Percentiles rank a stretch among this genome's conserved stretches.
Conservation (phyloP, 2,329 filamentous ascomycete species). For the Colletotrichum trifolii region DNA sequence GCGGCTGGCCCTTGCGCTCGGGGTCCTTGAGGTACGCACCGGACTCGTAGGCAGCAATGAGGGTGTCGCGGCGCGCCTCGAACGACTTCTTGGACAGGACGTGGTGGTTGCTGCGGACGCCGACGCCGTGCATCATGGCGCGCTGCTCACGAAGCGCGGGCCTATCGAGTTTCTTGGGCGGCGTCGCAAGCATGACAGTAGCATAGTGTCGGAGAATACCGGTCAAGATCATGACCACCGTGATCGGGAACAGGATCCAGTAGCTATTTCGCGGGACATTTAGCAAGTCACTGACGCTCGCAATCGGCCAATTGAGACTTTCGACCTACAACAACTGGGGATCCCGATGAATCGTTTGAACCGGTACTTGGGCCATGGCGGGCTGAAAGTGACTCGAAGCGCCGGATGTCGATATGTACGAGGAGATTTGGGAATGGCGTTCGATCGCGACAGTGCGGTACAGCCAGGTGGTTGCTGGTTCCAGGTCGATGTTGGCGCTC, state of each 20-base stretch:
- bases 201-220: conserved; percentile 97
- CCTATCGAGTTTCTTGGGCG: conserved; percentile 84
- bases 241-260: conserved; percentile 98
- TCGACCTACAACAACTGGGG: conserved; percentile 90
- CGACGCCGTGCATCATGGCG: conserved; percentile 83
- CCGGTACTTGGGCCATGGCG: conserved; percentile 83
- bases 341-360: conserved; percentile 98
- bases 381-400: conserved; percentile 11
- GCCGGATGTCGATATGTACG: conserved; percentile 3
- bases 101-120: conserved; percentile 84
- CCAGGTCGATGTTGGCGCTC: conserved; percentile 11
- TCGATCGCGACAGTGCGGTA: conserved; percentile 6
- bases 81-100: conserved; percentile 84
- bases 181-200: conserved; percentile 85
- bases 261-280: conserved; percentile 72
- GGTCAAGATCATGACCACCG: conserved; percentile 96
- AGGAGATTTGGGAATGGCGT: conserved; percentile 12
- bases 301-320: conserved; percentile 27
- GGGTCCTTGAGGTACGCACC: conserved; percentile 92
- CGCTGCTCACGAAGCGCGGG: conserved; percentile 87
- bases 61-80: conserved; percentile 80
- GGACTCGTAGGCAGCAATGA: conserved; percentile 84
- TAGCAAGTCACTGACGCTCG: conserved; percentile 16
- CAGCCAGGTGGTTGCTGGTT: conserved; percentile 16
- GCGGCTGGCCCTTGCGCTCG: conserved; percentile 84